Evolutionary conservation across 202 grass and related monocot genomes (phyloP), one percentile per base, ranked within the genome.

Genomic region (Setaria italica): DNA sequence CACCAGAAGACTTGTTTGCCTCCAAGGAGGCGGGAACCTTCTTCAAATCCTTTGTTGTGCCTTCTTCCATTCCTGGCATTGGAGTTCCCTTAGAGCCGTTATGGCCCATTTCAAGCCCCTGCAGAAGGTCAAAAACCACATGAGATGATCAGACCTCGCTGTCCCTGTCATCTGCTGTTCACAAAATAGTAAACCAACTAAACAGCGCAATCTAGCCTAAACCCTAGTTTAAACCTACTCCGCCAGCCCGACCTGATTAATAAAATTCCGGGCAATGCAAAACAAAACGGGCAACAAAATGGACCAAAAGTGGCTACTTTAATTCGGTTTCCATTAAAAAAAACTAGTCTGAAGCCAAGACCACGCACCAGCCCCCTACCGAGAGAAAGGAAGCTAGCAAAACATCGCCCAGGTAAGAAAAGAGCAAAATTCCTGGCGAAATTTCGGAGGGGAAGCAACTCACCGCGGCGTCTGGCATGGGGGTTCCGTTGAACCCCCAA

Each of bases 391-490:
- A 82, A 86, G 30, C 4, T 49, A 66, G 21, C 56, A 56, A 67
- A 84, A 48, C 71, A 62, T 7, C 62, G 11, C 6, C 10, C 9
- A 37, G 1, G 25, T 14, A 7, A 45, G 42, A 6, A 5, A 43
- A 51, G 9, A 6, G n/a, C 66, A 41, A 0, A 75, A 59, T 71
- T 80, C 76, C 56, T 9, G 5, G 32, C 14, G 8, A 33, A 67
- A 70, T 74, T 47, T 42, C 70, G 55, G 29, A 59, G 4, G 15
- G 47, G 70, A 75, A 71, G 54, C 29, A 71, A 76, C 85, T 85
- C 76, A 91, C 85, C 4, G 80, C 12, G 25, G 50, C 67, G 51
- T 71, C 21, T 21, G 80, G 66, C 80, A 82, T 82, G 80, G 67
- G 51, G 14, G 66, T 19, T 70, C 79, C 25, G 12, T 32, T 43